These are phyloP conservation scores for Podospora australis DNA, from an alignment of 495 filamentous ascomycete genomes.

Conservation along the genomic window DNA sequence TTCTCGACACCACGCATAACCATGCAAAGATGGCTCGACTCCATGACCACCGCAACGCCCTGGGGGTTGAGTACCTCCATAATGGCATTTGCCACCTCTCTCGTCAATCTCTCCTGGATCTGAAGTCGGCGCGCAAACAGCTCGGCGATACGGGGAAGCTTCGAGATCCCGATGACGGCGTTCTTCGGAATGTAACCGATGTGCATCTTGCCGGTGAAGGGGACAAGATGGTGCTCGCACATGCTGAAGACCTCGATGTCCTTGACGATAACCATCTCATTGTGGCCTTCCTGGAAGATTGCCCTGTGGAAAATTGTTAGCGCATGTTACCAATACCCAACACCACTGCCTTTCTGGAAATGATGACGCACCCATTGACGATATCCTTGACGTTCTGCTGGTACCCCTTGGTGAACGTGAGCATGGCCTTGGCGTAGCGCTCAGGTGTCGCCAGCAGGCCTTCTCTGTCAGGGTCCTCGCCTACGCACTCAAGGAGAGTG, in stretches of 20 bases:
- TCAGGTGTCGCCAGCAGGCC: constrained; percentile 82
- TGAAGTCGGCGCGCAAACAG: constrained; percentile 93
- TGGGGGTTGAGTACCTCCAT: constrained; percentile 89
- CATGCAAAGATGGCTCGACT: constrained; percentile 97
- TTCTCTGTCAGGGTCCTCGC: constrained; percentile 90
- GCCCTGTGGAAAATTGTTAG: too few relatives aligned
- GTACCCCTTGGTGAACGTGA: constrained; percentile 98
- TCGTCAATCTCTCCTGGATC: constrained; percentile 91
- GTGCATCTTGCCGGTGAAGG: constrained; percentile 97
- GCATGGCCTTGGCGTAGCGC: constrained; percentile 92
- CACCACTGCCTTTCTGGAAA: too few relatives aligned
- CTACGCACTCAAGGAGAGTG: constrained; percentile 91
- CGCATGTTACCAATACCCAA: too few relatives aligned
- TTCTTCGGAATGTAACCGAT: constrained; percentile 91
- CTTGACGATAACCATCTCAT: constrained; percentile 95
- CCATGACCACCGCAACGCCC: constrained; percentile 95
- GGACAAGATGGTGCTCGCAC: constrained; percentile 97
- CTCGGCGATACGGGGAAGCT: constrained; percentile 89
- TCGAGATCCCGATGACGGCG: constrained; percentile 88
- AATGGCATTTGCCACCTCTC: constrained; percentile 90
- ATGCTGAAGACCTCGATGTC: constrained; percentile 94
- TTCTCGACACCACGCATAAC: constrained; percentile 94
- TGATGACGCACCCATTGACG: too few relatives aligned
- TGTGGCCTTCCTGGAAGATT: constrained; percentile 94
- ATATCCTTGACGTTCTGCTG: constrained; percentile 91